Base-by-base conservation (phyloP, 148 eudicot species). In the Simmondsia chinensis region DNA sequence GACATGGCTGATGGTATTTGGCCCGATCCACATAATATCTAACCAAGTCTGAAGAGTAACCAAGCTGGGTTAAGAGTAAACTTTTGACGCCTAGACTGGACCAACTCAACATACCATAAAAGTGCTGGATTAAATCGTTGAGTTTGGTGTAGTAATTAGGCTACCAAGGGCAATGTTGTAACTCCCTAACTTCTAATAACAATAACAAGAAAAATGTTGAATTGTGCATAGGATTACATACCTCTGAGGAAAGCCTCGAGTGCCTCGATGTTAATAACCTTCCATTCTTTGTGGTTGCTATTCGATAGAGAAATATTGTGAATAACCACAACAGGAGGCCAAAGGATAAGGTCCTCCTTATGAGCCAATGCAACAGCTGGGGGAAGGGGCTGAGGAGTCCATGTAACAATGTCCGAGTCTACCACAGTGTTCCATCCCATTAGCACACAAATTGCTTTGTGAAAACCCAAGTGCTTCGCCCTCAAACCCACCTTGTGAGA, bases 311-410 rank as follows among this genome's bases (percentile, higher is more conserved):
- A 62, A 16, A 36, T 61, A 29, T 74, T 54, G 37, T 58, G 80
- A 36, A 74, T 46, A 20, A 74, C 40, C 17, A 74, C 27, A 23
- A 63, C 53, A 0, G 80, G 80, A 16, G 75, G 80, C 76, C 80
- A 74, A 22, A 74, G 32, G 32, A 74, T 70, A 44, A 74, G 64
- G 66, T 74, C 80, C 47, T 70, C 76, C 48, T 66, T 74, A 65
- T 49, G 64, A 56, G 54, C 76, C 49, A 54, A 48, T 19, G 73
- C 60, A 54, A 65, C 67, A 40, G 59, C 37, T 30, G 21, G 12
- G 15, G 73, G 43, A 46, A 70, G 43, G 22, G 16, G 6, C 54
- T 41, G 55, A 4, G 73, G 80, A 43, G 33, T 14, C 66, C 70
- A 65, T 46, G 66, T 50, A 24, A 26, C 41, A 48, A 41, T 35